phyloP scores from a whole-genome alignment of 2,329 filamentous ascomycete species.

The Fusarium sp. region DNA sequence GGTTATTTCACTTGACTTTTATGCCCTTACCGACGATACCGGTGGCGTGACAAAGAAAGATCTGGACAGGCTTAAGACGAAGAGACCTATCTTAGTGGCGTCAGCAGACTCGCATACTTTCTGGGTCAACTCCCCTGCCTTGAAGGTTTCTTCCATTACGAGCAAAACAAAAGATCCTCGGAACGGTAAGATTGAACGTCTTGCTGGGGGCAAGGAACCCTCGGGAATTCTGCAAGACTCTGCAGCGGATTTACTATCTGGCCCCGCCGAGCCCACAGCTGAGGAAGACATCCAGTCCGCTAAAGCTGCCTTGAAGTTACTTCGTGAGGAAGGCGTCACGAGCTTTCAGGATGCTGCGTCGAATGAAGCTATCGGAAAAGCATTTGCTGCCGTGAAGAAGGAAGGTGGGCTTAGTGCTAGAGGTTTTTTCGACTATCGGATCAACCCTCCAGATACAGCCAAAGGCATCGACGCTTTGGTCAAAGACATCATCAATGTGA shows the following conservation, averaged over 20 bases:
- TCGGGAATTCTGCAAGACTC: not conserved
- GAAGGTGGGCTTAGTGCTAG: not conserved
- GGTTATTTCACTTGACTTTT: not conserved
- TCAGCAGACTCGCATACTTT: slow-evolving; percentile 1
- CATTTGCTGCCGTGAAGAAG: not conserved
- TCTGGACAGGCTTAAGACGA: not conserved
- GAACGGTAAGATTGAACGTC: not conserved
- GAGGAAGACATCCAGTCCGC: not conserved
- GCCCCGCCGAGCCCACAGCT: fast-evolving
- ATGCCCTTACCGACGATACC: not conserved
- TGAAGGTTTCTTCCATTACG: not conserved
- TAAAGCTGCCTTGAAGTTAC: not conserved
- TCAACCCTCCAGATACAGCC: not conserved
- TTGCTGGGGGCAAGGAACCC: not conserved
- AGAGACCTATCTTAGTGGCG: not conserved
- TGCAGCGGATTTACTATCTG: not conserved
- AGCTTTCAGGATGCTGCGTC: slow-evolving; percentile 4
- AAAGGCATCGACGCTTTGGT: not conserved
- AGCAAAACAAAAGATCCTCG: not conserved
- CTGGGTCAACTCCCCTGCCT: not conserved
- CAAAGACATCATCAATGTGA: not conserved
- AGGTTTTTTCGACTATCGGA: not conserved
- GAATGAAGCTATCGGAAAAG: not conserved
- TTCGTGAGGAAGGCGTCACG: not conserved
- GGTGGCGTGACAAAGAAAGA: not conserved